Percentiles rank a stretch among this genome's conserved stretches.
Evolutionary conservation across 176 grass and related monocot species (phyloP).

Genomic region (barley (Hordeum vulgare)): MorexV3_pseudomolecules_assembly NC_058520.1:215353094-215353593

Average conservation of each 20-base stretch:
- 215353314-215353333: too few relatives aligned
- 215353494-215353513: slow-evolving; percentile 27
- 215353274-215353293: not conserved
- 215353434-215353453: not conserved
- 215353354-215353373: slow-evolving; percentile 86
- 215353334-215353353: slow-evolving; percentile 92
- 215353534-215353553: too few relatives aligned
- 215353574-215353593: too few relatives aligned
- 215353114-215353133: too few relatives aligned
- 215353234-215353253: not conserved
- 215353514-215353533: too few relatives aligned
- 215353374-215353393: slow-evolving; percentile 98
- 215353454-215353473: slow-evolving; percentile 1
- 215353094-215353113: too few relatives aligned
- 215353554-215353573: too few relatives aligned
- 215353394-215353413: slow-evolving; percentile 41
- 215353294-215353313: slow-evolving; percentile 78
- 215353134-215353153: too few relatives aligned
- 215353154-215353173: too few relatives aligned
- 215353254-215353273: not conserved
- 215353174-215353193: too few relatives aligned
- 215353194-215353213: not conserved
- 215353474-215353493: slow-evolving; percentile 7
- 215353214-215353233: not conserved
- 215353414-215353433: slow-evolving; percentile 3